These are phyloP conservation scores for Fusarium hainanense DNA, from an alignment of 2,329 filamentous ascomycete species.

Conservation along the genomic window DNA sequence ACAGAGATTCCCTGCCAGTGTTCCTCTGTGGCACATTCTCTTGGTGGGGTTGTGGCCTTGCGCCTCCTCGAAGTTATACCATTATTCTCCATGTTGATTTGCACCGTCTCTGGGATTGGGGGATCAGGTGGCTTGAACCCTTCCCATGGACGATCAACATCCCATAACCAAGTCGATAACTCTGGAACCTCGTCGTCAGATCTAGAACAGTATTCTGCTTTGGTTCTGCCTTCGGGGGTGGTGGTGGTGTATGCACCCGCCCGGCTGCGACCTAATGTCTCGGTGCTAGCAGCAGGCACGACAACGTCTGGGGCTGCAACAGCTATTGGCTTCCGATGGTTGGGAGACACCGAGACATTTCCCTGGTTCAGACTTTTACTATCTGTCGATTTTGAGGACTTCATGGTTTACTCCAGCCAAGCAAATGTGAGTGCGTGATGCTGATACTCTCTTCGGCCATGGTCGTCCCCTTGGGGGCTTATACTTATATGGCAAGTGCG, in stretches of 20 bases:
- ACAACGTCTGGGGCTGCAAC: neutral
- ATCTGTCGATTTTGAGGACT: neutral
- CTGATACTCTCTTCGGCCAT: neutral
- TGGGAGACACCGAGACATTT: neutral
- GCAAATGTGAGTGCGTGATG: neutral
- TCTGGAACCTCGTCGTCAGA: neutral
- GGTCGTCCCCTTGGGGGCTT: neutral
- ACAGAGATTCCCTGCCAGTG: neutral
- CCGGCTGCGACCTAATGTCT: constrained; percentile 2
- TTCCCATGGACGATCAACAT: constrained; percentile 24
- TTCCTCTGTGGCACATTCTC: neutral
- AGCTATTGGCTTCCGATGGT: neutral
- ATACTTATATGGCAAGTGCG: constrained; percentile 21
- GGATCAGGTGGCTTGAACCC: neutral
- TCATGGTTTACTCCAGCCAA: constrained; percentile 2
- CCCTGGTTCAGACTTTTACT: neutral
- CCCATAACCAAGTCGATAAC: constrained; percentile 14
- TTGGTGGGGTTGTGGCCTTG: neutral
- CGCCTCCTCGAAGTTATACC: neutral
- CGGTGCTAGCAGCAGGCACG: neutral
- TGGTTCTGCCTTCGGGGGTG: neutral
- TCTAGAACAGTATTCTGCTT: too few species aligned
- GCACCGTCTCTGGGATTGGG: neutral
- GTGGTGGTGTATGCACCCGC: neutral
- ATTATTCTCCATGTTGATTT: neutral